Percentiles rank a stretch among this genome's conserved stretches.
phyloP scores from a whole-genome alignment of 2,329 filamentous ascomycete genomes.

The Atkinsonella hypoxylon region DNA sequence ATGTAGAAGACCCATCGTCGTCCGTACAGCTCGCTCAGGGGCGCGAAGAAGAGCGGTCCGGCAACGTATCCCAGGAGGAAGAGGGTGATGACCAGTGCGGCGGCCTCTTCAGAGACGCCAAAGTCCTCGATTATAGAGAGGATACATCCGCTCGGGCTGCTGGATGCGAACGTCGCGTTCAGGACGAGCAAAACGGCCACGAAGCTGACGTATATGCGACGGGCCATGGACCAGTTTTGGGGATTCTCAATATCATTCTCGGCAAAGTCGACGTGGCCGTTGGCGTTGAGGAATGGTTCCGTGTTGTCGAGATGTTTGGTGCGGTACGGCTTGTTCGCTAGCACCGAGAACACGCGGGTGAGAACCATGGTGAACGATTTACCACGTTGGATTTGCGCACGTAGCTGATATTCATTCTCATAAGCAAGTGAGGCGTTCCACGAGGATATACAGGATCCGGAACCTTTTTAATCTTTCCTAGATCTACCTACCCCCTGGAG shows the following conservation, averaged over 20 bases:
- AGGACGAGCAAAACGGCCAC: constrained; percentile 34
- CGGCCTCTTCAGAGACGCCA: constrained; percentile 32
- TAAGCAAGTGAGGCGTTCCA: too few relatives aligned
- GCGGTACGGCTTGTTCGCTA: constrained; percentile 40
- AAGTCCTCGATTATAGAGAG: constrained; percentile 23
- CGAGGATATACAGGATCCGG: too few relatives aligned
- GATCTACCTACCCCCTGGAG: too few relatives aligned
- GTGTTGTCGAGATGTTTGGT: constrained; percentile 18
- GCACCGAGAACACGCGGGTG: constrained; percentile 32
- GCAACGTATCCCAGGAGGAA: constrained; percentile 45
- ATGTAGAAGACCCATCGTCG: constrained; percentile 40
- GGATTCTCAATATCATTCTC: constrained; percentile 39
- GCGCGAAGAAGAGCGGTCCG: constrained; percentile 46
- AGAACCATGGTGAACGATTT: not conserved
- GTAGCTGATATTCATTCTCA: too few relatives aligned
- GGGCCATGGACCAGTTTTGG: constrained; percentile 30
- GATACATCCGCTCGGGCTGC: constrained; percentile 21
- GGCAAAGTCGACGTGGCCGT: constrained; percentile 39
- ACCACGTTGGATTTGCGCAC: not conserved
- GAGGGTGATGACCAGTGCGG: constrained; percentile 38
- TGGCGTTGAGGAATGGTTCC: constrained; percentile 30
- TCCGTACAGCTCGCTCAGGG: constrained; percentile 45
- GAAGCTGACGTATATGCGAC: constrained; percentile 30
- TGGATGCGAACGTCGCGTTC: constrained; percentile 41
- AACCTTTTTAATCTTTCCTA: too few relatives aligned